phyloP scores from a whole-genome alignment of 306 rosid species.

The Lathyrus sativus region DNA sequence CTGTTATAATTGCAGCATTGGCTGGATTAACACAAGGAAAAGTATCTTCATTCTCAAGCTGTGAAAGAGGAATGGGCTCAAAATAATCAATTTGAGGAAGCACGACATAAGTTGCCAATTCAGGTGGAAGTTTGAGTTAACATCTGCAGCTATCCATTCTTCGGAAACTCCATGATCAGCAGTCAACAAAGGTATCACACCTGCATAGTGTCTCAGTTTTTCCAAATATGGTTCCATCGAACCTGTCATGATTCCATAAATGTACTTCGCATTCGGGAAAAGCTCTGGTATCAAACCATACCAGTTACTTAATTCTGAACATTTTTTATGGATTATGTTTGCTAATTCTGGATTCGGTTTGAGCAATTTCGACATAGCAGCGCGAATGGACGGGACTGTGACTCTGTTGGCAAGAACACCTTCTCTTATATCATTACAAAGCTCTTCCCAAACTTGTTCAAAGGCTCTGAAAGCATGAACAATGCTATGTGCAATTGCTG shows the following conservation, averaged over 20 bases:
- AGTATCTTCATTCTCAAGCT: no score
- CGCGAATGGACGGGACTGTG: no score
- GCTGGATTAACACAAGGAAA: no score
- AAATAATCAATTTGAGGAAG: no score
- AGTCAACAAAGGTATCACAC: conserved; percentile 68
- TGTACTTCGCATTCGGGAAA: conserved; percentile 81
- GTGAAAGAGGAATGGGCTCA: no score
- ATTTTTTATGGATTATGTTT: conserved; percentile 49
- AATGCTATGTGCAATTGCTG: conserved; percentile 88
- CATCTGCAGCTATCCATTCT: conserved; percentile 89
- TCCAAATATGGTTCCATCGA: conserved; percentile 89
- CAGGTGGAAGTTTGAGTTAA: conserved; percentile 72
- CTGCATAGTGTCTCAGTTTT: conserved; percentile 83
- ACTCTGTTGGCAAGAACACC: no score
- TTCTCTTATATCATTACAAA: no score
- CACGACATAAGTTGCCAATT: no score
- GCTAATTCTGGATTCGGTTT: conserved; percentile 78
- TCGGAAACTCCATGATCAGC: conserved; percentile 94
- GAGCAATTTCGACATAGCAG: no score
- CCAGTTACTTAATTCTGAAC: conserved; percentile 79
- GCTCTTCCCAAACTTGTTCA: no score
- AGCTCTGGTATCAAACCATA: conserved; percentile 80
- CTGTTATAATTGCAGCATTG: no score
- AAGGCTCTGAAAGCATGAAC: conserved; percentile 72
- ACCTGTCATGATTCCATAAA: conserved; percentile 93